phyloP scores from a whole-genome alignment of 2,329 filamentous ascomycete genomes.

The Grosmannia clavigera region DNA sequence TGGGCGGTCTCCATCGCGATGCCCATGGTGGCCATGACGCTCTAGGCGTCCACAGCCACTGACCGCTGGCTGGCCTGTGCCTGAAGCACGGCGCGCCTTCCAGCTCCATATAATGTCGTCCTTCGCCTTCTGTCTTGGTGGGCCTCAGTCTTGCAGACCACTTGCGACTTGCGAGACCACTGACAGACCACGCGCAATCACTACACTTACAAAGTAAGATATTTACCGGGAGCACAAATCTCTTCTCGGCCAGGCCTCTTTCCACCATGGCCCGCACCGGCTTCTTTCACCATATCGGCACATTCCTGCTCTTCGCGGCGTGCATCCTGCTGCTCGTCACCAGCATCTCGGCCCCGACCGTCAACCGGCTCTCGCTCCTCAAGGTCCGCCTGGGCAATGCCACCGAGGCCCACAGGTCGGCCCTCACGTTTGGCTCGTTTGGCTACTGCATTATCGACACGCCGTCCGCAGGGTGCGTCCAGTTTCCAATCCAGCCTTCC shows the following conservation, averaged over 20 bases:
- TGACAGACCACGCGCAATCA: no score
- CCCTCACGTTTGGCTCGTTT: slow-evolving; percentile 45
- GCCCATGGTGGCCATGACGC: background rate
- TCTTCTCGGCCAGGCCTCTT: no score
- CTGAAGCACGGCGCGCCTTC: background rate
- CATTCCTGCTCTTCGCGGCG: slow-evolving; percentile 42
- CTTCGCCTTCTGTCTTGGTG: background rate
- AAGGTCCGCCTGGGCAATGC: slow-evolving; percentile 34
- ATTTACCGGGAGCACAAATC: no score
- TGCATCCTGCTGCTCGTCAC: slow-evolving; percentile 45
- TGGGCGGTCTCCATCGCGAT: no score
- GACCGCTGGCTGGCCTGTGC: background rate
- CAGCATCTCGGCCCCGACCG: slow-evolving; percentile 45
- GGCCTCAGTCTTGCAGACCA: no score
- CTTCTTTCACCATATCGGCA: slow-evolving; percentile 44
- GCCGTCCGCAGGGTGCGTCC: background rate
- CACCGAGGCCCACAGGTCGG: slow-evolving; percentile 18
- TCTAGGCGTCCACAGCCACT: background rate
- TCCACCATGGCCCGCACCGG: slow-evolving; percentile 31
- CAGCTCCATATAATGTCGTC: background rate
- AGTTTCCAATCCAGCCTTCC: no score
- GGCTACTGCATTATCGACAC: slow-evolving; percentile 36
- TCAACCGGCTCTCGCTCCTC: slow-evolving; percentile 40
- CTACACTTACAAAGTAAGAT: no score
- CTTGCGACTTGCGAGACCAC: no score